Conservation (phyloP, 1,284 basidiomycete genomes). For the Flammula alnicola region DNA sequence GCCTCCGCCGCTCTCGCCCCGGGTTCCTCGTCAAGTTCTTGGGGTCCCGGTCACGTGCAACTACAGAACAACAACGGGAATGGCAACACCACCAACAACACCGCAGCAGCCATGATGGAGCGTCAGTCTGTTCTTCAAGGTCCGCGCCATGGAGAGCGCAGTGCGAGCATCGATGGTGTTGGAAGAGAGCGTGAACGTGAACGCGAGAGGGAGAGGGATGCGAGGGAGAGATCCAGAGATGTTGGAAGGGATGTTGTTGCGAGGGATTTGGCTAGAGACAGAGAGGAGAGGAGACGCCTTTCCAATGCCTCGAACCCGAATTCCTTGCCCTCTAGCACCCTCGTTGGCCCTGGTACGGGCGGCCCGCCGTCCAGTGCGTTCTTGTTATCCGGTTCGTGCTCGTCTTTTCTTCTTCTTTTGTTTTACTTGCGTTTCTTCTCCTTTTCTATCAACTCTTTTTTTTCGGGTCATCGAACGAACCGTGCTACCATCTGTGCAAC, state of each 20-base stretch:
- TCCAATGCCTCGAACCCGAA: no score
- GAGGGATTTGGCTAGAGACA: no score
- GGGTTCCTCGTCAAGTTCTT: no score
- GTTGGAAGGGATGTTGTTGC: constrained; percentile 1
- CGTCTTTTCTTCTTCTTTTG: background rate
- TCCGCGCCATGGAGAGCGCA: no score
- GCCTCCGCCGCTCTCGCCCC: no score
- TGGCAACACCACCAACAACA: no score
- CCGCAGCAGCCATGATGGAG: no score
- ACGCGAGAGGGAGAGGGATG: constrained; percentile 21
- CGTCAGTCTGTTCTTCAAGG: no score
- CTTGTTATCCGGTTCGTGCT: constrained; percentile 2
- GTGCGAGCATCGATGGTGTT: background rate
- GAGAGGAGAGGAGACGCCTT: constrained; percentile 2
- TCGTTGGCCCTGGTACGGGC: constrained; percentile 9
- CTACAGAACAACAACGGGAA: no score
- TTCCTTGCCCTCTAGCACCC: background rate
- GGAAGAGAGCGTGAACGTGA: constrained; percentile 9
- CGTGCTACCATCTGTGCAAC: no score
- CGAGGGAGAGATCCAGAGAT: constrained; percentile 3
- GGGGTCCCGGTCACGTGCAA: no score
- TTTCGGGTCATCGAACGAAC: background rate
- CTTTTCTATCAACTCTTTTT: background rate
- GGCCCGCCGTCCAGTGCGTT: constrained; percentile 4
- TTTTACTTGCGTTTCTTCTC: background rate